Conservation (phyloP, 176 grass and related monocot genomes). For the Urochloa ruziziensis region DNA sequence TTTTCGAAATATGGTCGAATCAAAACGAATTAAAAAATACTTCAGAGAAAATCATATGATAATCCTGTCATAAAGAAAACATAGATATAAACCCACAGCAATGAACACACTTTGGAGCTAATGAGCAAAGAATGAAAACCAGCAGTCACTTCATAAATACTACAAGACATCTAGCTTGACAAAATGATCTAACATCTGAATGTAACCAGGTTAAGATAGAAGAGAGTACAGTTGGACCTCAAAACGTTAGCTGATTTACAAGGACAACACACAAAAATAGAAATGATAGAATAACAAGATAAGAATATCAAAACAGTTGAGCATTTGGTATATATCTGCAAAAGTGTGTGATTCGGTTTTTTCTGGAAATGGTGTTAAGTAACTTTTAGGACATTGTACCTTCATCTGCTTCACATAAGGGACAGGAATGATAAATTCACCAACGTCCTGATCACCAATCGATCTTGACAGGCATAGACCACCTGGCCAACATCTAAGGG, state of each 20-base stretch:
- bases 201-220: background rate
- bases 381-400: constrained; percentile 38
- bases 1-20: background rate
- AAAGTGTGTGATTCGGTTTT: background rate
- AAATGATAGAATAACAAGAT: background rate
- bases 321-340: constrained; percentile 14
- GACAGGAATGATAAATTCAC: constrained; percentile 94
- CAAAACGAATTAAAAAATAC: background rate
- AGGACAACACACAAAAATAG: background rate
- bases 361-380: background rate
- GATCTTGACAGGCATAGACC: constrained; percentile 98
- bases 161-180: background rate
- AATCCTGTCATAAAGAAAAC: background rate
- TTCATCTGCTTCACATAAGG: constrained; percentile 98
- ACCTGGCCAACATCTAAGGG: constrained; percentile 97
- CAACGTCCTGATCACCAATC: constrained; percentile 96
- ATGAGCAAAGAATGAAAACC: background rate
- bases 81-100: background rate
- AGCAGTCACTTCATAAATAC: background rate
- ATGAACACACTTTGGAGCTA: background rate
- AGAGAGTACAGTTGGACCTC: background rate
- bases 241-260: constrained; percentile 6
- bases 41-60: background rate
- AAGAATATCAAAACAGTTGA: constrained; percentile 8
- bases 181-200: background rate